These are phyloP conservation scores for Annona squamosa DNA, from an alignment of 164 flowering plant species.

Conservation along the genomic window DNA sequence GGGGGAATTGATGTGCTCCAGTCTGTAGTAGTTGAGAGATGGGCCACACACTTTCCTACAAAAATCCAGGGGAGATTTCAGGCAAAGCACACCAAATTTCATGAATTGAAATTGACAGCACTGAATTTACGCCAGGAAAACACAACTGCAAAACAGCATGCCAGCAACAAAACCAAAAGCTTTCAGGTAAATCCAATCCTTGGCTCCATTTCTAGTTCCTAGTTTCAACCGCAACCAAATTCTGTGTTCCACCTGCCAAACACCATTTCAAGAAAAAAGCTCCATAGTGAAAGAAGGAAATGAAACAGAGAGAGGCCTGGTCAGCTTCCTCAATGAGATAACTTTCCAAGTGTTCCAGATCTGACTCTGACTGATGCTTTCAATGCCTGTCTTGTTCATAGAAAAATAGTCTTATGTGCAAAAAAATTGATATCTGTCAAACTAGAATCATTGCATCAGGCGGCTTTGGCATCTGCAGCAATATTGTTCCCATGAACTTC, in stretches of 20 bases:
- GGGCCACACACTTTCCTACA: neutral
- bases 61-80: neutral
- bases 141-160: neutral
- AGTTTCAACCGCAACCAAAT: neutral
- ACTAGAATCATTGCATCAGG: neutral
- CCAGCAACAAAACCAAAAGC: neutral
- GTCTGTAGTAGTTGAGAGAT: too few relatives aligned
- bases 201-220: neutral
- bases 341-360: neutral
- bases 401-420: neutral
- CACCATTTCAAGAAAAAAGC: too few relatives aligned
- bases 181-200: neutral
- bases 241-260: too few relatives aligned
- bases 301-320: too few relatives aligned
- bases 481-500: neutral
- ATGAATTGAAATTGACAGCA: neutral
- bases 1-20: too few relatives aligned
- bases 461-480: neutral
- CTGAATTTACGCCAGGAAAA: neutral
- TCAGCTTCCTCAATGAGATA: neutral
- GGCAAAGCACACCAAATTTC: neutral
- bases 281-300: too few relatives aligned
- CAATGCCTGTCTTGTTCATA: neutral
- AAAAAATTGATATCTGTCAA: neutral
- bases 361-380: neutral